A percentile compares a stretch with the other conserved stretches of the same genome.
These are phyloP conservation scores for Buxus sempervirens DNA, from an alignment of 164 flowering plant genomes.

Conservation along the genomic window DNA sequence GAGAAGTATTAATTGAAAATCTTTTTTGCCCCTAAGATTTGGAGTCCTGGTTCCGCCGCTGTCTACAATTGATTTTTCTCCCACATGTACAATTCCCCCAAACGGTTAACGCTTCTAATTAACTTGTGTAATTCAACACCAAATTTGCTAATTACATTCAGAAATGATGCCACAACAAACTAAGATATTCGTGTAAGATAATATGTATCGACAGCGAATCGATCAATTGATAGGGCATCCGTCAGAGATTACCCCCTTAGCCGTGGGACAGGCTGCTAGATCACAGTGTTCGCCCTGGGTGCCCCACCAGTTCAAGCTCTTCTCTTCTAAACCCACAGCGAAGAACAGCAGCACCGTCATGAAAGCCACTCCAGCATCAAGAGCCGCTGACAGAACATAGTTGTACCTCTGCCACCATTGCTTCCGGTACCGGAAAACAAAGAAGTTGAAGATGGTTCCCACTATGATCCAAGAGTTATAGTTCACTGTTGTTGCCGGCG, in stretches of 20 bases:
- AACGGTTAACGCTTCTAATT: no score
- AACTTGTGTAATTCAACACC: neutral
- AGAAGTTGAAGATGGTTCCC: slow-evolving; percentile 38
- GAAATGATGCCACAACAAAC: no score
- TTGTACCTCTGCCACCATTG: slow-evolving; percentile 59
- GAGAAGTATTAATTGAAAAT: no score
- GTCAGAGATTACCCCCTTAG: slow-evolving; percentile 29
- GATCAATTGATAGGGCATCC: slow-evolving; percentile 32
- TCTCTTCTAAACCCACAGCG: slow-evolving; percentile 15
- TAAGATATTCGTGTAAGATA: no score
- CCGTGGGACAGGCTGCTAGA: slow-evolving; percentile 34
- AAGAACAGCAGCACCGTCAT: slow-evolving; percentile 46
- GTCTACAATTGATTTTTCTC: no score
- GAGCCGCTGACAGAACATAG: slow-evolving; percentile 46
- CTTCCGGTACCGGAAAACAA: slow-evolving; percentile 42
- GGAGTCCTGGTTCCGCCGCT: no score
- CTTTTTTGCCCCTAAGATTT: no score
- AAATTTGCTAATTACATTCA: no score
- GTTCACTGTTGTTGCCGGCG: slow-evolving; percentile 47
- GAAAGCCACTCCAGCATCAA: slow-evolving; percentile 58
- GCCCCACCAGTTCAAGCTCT: slow-evolving; percentile 46
- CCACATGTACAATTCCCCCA: no score
- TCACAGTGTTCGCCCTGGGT: slow-evolving; percentile 34
- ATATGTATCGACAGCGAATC: neutral
- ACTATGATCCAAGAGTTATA: slow-evolving; percentile 45